Evolutionary conservation across 225 moss, liverwort and hornwort genomes (phyloP), one percentile per base, ranked within the genome.

Genomic region (Pleurozium schreberi): DNA sequence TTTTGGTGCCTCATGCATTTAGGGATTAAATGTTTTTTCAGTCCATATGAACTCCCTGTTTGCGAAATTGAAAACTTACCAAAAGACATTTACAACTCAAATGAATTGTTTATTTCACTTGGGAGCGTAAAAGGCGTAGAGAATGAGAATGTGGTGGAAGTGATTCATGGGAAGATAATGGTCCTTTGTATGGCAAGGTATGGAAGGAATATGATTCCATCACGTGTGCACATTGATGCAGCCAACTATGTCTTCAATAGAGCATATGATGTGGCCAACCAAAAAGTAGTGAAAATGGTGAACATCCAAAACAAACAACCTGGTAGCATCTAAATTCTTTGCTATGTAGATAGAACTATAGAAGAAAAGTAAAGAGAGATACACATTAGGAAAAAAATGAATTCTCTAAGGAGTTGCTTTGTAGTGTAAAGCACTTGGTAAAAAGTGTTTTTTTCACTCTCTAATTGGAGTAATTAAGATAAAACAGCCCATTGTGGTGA

Each of bases 301-400:
- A 43, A 20, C 26, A 14, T 88, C 11, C 5, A 7, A 2, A 64
- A 43, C 8, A 75, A 63, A 28, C 12, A 4, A 14, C 45, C 83
- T 20, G 57, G 65, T 88, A 75, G 75, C 75, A 3, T 43, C 4
- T 21, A 3, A 3, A 7, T 0, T 15, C 9, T 38, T 38, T 36
- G 5, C 5, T 3, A n/a, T n/a, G 7, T 8, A 34, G 49, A 34
- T 13, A 31, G 13, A 13, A 52, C n/a, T n/a, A n/a, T n/a, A n/a
- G n/a, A n/a, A n/a, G 7, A 7, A 8, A 49, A 3, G 0, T 1
- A 25, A 0, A 20, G 0, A 21, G 1, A 52, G 1, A 14, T 3
- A 38, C n/a, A n/a, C n/a, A n/a, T n/a, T n/a, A n/a, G n/a, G n/a
- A n/a, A n/a, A n/a, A n/a, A n/a, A n/a, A n/a, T n/a, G n/a, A n/a